These are phyloP conservation scores for Saccharomyces jurei DNA, from an alignment of 805 yeast species.

Conservation along the genomic window DNA sequence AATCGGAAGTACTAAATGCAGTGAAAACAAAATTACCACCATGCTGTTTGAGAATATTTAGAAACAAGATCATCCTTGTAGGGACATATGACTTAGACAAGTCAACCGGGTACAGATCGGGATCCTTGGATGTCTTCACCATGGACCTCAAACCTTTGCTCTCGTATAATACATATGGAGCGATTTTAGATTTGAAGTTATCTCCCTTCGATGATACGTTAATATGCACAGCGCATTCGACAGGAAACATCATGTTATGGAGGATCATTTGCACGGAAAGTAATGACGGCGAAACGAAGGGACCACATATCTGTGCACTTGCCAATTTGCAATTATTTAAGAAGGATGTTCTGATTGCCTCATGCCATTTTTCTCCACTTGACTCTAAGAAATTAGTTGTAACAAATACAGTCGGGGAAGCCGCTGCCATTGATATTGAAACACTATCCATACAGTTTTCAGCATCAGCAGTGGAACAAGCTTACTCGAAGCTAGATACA, in stretches of 20 bases:
- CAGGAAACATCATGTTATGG: slow-evolving; percentile 72
- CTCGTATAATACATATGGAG: slow-evolving; percentile 39
- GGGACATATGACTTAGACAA: slow-evolving; percentile 79
- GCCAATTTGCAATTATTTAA: slow-evolving; percentile 42
- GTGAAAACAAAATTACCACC: slow-evolving; percentile 62
- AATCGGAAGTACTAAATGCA: slow-evolving; percentile 10
- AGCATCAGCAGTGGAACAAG: slow-evolving; percentile 1
- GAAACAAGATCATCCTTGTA: slow-evolving; percentile 43
- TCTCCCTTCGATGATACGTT: slow-evolving; percentile 44
- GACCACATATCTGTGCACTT: slow-evolving; percentile 12
- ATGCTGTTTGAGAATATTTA: slow-evolving; percentile 59
- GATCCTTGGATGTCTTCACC: slow-evolving; percentile 43
- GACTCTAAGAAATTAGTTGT: slow-evolving; percentile 35
- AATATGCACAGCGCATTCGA: slow-evolving; percentile 66
- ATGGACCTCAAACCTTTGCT: slow-evolving; percentile 18
- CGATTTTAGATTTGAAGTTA: slow-evolving; percentile 72
- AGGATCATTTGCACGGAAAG: slow-evolving; percentile 14
- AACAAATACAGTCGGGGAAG: slow-evolving; percentile 64
- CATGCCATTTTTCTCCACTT: slow-evolving; percentile 49
- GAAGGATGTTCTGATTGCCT: slow-evolving; percentile 47
- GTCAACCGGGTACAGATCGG: slow-evolving; percentile 51
- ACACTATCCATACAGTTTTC: slow-evolving; percentile 3
- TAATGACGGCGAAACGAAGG: slow-evolving; percentile 9
- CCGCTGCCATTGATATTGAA: slow-evolving; percentile 28
- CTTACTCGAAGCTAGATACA: slow-evolving; percentile 6